phyloP scores from a whole-genome alignment of 768 basidiomycete species.

The Lentinus brumalis region DNA sequence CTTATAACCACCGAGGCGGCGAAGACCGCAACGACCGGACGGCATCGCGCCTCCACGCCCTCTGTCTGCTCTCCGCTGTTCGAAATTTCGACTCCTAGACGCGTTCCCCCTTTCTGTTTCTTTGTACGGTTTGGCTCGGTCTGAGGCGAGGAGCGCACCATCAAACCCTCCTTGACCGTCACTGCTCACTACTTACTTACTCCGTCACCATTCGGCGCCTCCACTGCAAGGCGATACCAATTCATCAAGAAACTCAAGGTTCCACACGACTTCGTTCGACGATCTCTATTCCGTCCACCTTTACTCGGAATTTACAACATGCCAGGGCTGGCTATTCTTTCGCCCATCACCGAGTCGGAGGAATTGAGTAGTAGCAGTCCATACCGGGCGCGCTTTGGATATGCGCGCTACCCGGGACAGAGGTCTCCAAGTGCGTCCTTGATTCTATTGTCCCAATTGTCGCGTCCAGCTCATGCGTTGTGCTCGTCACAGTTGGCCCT shows the following conservation, averaged over 20 bases:
- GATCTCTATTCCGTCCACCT: background rate
- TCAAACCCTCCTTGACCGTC: too few relatives aligned
- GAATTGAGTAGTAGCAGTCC: conserved; percentile 9
- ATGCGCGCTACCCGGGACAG: conserved; percentile 1
- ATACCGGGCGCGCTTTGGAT: conserved; percentile 9
- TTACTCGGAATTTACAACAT: conserved; percentile 1
- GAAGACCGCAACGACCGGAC: conserved; percentile 8
- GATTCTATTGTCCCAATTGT: background rate
- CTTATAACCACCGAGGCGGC: conserved; percentile 15
- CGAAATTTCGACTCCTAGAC: background rate
- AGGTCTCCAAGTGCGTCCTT: conserved; percentile 15
- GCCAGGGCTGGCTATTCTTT: conserved; percentile 16
- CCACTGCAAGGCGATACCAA: too few relatives aligned
- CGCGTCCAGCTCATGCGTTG: background rate
- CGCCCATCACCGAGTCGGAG: conserved; percentile 15
- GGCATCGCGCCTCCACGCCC: conserved; percentile 13
- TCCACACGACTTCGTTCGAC: conserved; percentile 2
- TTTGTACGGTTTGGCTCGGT: background rate
- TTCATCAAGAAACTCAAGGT: conserved; percentile 4
- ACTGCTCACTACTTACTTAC: too few relatives aligned
- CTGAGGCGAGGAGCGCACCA: background rate
- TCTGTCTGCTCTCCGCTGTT: background rate
- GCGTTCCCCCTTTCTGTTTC: background rate
- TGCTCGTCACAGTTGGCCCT: background rate
- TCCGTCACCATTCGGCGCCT: too few relatives aligned